Base-by-base conservation (phyloP, 345 rosid species). In the Salix dunnii region DNA sequence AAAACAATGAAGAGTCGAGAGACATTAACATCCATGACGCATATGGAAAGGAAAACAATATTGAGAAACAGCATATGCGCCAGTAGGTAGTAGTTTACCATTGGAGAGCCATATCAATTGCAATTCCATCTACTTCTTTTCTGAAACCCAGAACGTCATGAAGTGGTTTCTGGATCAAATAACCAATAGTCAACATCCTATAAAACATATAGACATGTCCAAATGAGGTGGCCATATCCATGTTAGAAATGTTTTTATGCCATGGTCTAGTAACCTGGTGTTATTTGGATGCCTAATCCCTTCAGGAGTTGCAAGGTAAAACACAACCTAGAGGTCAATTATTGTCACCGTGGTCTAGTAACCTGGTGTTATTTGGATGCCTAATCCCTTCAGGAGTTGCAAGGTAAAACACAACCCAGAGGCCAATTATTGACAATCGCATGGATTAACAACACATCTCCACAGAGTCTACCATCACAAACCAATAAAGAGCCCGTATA, bases 81-180 rank as follows among this genome's bases (percentile, higher is more conserved):
- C 31, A 42, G 28, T 7, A 80, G 73, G 73, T 64, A 69, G 67
- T 12, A 72, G 71, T 71, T 84, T 92, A 96, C 99, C 99, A 96
- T 77, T 96, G 99, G 28, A 96, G 90, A 75, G 98, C 95, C 77
- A 91, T 84, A 69, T 94, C 97, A 66, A 94, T 69, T 8, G 88
- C 81, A 71, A 91, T 80, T 73, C 94, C 98, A 69, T 89, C 91
- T 40, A 83, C 76, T 82, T 91, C 90, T 74, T 82, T 90, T 70
- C 92, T 86, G 80, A 94, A 89, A 71, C 94, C 85, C 76, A 94
- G 87, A 74, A 96, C 95, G 43, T 94, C 97, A 84, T 92, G 98
- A 78, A 96, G 89, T 6, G 97, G 88, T 72, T 73, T 89, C 98
- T 94, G 89, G 60, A 79, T 53, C 81, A 87, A 86, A 83, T 67